Evolutionary conservation across 2,329 filamentous ascomycete genomes (phyloP).

Genomic region (Claviceps purpurea): DNA sequence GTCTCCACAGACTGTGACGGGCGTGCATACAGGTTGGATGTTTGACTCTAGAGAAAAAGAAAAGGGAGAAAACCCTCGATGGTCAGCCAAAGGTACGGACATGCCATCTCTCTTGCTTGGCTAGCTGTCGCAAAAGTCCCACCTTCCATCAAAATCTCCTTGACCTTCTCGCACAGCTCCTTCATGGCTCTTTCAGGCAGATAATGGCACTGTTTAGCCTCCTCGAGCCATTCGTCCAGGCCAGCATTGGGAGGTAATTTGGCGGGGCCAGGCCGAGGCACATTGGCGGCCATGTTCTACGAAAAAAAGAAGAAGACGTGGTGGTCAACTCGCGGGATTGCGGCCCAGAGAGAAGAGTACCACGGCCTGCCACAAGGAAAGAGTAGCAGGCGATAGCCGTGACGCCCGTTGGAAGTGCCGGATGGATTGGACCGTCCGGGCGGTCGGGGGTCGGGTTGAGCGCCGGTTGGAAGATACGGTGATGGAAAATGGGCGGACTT

Average conservation of each 20-base stretch:
- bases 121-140: conserved; percentile 8
- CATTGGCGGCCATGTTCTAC: conserved; percentile 27
- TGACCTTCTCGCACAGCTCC: conserved; percentile 95
- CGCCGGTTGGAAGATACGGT: not conserved
- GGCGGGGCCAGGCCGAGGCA: conserved; percentile 85
- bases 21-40: conserved; percentile 93
- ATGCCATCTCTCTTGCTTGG: not conserved
- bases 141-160: conserved; percentile 99
- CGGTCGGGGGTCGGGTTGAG: not conserved
- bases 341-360: conserved; percentile 8
- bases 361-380: conserved; percentile 9
- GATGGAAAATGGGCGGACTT: not conserved
- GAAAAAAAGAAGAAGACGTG: conserved; percentile 6
- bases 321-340: conserved; percentile 10
- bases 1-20: conserved; percentile 93
- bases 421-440: not conserved
- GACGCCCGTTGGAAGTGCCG: conserved; percentile 1
- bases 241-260: conserved; percentile 72
- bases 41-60: conserved; percentile 61
- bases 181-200: conserved; percentile 96
- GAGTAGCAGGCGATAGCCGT: conserved; percentile 11
- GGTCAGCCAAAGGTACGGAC: not conserved
- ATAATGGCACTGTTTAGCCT: conserved; percentile 95
- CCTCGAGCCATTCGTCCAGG: conserved; percentile 90
- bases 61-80: not conserved